These are phyloP conservation scores for Rhodotorula sp. DNA, from an alignment of 1,284 basidiomycete genomes.

Conservation along the genomic window DNA sequence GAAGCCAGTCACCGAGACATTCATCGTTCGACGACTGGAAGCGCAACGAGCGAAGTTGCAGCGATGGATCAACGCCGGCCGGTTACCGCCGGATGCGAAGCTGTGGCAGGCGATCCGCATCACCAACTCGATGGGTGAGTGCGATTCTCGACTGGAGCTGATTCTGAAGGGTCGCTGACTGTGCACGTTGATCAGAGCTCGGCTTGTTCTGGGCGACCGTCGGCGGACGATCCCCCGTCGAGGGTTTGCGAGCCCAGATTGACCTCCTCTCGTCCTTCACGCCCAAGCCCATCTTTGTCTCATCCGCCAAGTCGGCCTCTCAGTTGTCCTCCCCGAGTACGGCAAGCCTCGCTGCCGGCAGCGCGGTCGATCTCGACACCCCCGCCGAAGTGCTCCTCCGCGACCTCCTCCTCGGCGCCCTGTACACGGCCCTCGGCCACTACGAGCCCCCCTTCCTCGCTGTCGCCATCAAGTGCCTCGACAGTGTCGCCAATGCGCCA, in stretches of 20 bases:
- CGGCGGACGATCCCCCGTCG: conserved; percentile 11
- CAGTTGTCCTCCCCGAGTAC: background rate
- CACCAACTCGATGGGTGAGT: conserved; percentile 36
- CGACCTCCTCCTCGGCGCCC: conserved; percentile 40
- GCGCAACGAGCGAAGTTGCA: conserved; percentile 37
- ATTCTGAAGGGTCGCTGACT: background rate
- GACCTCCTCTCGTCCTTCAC: conserved; percentile 30
- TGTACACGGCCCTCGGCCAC: conserved; percentile 33
- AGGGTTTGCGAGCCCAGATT: conserved; percentile 22
- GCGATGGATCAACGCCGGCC: conserved; percentile 31
- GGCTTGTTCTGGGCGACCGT: conserved; percentile 40
- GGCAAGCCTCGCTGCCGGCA: background rate
- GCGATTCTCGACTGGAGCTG: background rate
- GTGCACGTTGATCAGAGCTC: conserved; percentile 14
- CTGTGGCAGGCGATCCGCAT: conserved; percentile 38
- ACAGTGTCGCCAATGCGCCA: conserved; percentile 14
- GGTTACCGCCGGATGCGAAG: conserved; percentile 18
- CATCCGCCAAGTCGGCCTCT: background rate
- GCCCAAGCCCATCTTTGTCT: conserved; percentile 6
- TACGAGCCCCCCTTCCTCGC: conserved; percentile 6
- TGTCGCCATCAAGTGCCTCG: conserved; percentile 21
- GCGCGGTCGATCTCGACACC: conserved; percentile 38
- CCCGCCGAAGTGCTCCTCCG: conserved; percentile 40
- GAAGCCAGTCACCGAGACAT: conserved; percentile 39
- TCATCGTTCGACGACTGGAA: conserved; percentile 32